These are phyloP conservation scores for Aspergillus fructus DNA, from an alignment of 2,329 filamentous ascomycete genomes.

Conservation along the genomic window DNA sequence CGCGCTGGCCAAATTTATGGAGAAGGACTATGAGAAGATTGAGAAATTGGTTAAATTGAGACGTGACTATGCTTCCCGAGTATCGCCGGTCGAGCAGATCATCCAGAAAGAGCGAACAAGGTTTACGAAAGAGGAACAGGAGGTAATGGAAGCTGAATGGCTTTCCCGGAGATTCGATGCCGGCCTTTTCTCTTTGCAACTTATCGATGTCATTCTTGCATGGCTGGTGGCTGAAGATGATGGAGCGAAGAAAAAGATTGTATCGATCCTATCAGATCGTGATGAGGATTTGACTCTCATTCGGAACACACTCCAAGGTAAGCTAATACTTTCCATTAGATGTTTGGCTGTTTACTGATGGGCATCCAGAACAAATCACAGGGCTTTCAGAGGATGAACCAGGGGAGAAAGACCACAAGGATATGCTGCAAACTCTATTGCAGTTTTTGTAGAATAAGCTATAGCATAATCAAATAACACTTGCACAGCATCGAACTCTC, in stretches of 20 bases:
- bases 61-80: slow-evolving; percentile 64
- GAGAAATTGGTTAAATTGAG: slow-evolving; percentile 69
- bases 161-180: slow-evolving; percentile 75
- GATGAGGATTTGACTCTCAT: slow-evolving; percentile 66
- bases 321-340: background rate
- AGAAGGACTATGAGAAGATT: slow-evolving; percentile 88
- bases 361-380: slow-evolving; percentile 57
- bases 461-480: background rate
- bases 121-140: slow-evolving; percentile 58
- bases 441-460: slow-evolving; percentile 33
- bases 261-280: slow-evolving; percentile 62
- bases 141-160: slow-evolving; percentile 67
- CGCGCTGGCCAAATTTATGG: slow-evolving; percentile 88
- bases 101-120: slow-evolving; percentile 60
- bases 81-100: slow-evolving; percentile 62
- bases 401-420: slow-evolving; percentile 55
- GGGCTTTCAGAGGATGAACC: slow-evolving; percentile 57
- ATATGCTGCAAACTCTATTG: slow-evolving; percentile 64
- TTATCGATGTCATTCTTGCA: slow-evolving; percentile 78
- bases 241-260: slow-evolving; percentile 67
- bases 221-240: slow-evolving; percentile 91
- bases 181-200: slow-evolving; percentile 76
- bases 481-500: background rate
- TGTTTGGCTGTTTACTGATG: background rate
- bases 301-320: slow-evolving; percentile 64